Conservation (phyloP, 169 alveolate species). For the Toxoplasma gondii region DNA sequence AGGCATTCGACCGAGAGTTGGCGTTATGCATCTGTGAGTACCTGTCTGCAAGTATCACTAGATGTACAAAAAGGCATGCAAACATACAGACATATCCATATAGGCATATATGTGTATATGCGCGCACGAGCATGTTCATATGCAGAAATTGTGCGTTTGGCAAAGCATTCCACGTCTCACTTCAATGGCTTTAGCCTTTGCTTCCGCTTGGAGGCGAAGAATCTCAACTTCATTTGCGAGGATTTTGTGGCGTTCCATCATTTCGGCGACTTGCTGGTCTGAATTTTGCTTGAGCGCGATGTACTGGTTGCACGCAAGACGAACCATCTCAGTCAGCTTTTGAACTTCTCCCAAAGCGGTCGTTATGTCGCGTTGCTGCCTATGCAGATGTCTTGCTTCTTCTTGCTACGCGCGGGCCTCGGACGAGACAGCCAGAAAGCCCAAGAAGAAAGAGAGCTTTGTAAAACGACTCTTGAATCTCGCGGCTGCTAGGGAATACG, state of each 20-base stretch:
- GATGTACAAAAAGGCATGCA: too few species aligned
- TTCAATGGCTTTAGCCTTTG: conserved; percentile 82
- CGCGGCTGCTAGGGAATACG: too few species aligned
- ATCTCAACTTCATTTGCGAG: conserved; percentile 88
- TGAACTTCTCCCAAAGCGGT: neutral
- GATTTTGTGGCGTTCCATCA: conserved; percentile 87
- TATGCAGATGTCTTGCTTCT: conserved; percentile 3
- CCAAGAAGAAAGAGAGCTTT: neutral
- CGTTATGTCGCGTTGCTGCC: neutral
- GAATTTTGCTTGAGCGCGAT: conserved; percentile 84
- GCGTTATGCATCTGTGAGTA: too few species aligned
- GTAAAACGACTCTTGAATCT: too few species aligned
- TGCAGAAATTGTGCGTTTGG: too few species aligned
- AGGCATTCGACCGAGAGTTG: too few species aligned
- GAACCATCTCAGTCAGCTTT: conserved; percentile 84
- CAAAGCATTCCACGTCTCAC: conserved; percentile 67
- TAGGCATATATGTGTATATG: too few species aligned
- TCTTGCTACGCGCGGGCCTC: neutral
- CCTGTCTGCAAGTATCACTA: too few species aligned
- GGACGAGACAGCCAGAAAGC: neutral
- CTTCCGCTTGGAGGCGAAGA: conserved; percentile 85
- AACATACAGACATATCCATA: too few species aligned
- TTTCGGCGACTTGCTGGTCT: conserved; percentile 87
- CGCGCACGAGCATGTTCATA: too few species aligned
- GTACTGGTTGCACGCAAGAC: conserved; percentile 88